Percentiles rank a stretch among this genome's conserved stretches.
Conservation (phyloP, 306 rosid species). For the Begonia masoniana region DNA sequence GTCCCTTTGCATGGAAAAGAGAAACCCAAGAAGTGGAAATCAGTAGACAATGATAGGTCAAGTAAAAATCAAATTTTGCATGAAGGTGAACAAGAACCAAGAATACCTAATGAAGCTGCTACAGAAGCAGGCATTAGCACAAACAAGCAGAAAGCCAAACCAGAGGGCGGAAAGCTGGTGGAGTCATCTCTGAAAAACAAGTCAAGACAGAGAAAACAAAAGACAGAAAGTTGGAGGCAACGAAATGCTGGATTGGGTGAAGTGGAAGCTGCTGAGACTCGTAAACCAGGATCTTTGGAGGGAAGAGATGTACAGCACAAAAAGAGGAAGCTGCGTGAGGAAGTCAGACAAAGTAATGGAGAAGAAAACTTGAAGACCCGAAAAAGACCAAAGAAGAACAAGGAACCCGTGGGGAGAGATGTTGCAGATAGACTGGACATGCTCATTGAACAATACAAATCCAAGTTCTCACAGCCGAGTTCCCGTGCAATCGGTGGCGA, state of each 20-base stretch:
- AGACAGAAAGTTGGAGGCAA: slow-evolving; percentile 21
- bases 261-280: slow-evolving; percentile 8
- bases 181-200: slow-evolving; percentile 9
- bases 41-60: slow-evolving; percentile 19
- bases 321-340: slow-evolving; percentile 42
- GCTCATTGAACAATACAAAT: slow-evolving; percentile 74
- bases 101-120: slow-evolving; percentile 17
- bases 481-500: slow-evolving; percentile 33
- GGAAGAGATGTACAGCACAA: slow-evolving; percentile 16
- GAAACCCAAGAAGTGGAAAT: slow-evolving; percentile 36
- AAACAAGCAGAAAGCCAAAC: slow-evolving; percentile 41
- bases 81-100: slow-evolving; percentile 16
- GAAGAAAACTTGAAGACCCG: slow-evolving; percentile 8
- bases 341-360: slow-evolving; percentile 13
- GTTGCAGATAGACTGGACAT: slow-evolving; percentile 68
- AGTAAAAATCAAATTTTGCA: slow-evolving; percentile 17
- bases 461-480: slow-evolving; percentile 44
- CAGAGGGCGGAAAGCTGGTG: slow-evolving; percentile 10
- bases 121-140: slow-evolving; percentile 17
- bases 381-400: slow-evolving; percentile 45
- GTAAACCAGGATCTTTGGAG: slow-evolving; percentile 11
- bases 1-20: slow-evolving; percentile 10
- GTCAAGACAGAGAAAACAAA: slow-evolving; percentile 14
- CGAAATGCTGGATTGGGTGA: slow-evolving; percentile 5
- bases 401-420: slow-evolving; percentile 52